Evolutionary conservation across 2,329 filamentous ascomycete species (phyloP), one percentile per base, ranked within the genome.

Genomic region (Fusarium cyanostomum): DNA sequence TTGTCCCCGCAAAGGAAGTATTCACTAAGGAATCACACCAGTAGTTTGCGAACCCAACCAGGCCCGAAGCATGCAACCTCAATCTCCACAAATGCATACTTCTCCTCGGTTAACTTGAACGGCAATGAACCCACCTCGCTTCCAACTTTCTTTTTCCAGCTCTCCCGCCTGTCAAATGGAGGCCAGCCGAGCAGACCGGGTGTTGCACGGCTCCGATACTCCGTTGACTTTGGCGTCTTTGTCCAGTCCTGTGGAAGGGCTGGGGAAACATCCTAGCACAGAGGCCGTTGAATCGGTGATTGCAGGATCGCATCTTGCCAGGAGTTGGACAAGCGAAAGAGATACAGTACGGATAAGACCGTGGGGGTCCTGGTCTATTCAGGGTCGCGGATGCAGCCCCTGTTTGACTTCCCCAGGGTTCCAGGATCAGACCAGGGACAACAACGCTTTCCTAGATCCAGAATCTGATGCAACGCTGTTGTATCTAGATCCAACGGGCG

Each of bases 261-360:
- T 34, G 46, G 11, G 31, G 27, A 41, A 49, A 39, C 21, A 31
- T 15, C n/a, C 46, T 50, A 50, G 35, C 46, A 34, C 34, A 26
- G 26, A 15, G 28, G 15, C 7, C 38, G 18, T 27, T n/a, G 24
- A 9, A 4, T 18, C 11, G 3, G 38, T 10, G 38, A 41, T n/a
- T 41, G 38, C 26, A 31, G 15, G 41, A 43, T 41, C 26, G 48
- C n/a, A 34, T 42, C 21, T 26, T 27, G 11, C 13, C 35, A 41
- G 24, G 37, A 28, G 48, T 38, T 43, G 49, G 27, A 9, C 21
- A 43, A 52, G 38, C 37, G 49, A 42, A 28, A 24, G 48, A 33
- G 26, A 41, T 41, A 11, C 6, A 34, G 48, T 33, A 49, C 15
- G 45, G 33, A 38, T 37, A 7, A 6, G 24, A 13, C n/a, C 7